Conservation (phyloP, 805 yeast genomes). For the Diddensiella santjacobensis region DNA sequence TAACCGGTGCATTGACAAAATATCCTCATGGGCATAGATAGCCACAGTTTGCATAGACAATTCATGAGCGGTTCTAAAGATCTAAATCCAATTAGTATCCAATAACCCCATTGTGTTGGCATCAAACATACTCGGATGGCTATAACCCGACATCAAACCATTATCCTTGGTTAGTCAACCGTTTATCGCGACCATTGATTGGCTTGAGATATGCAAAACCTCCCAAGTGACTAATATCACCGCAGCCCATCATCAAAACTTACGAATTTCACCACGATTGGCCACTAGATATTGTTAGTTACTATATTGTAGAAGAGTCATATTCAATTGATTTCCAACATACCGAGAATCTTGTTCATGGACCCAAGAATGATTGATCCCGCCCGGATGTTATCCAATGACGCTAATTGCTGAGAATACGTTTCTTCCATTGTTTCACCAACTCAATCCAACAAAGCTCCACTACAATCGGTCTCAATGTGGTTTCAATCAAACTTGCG, state of each 20-base stretch:
- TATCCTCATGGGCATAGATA: slow-evolving; percentile 92
- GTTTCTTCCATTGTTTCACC: slow-evolving; percentile 27
- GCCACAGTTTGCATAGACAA: slow-evolving; percentile 96
- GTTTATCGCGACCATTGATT: not conserved
- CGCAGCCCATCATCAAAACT: slow-evolving; percentile 14
- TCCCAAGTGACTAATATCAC: slow-evolving; percentile 3
- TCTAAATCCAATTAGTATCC: slow-evolving; percentile 42
- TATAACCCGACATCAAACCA: not conserved
- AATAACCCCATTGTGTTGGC: slow-evolving; percentile 80
- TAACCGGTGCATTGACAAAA: slow-evolving; percentile 89
- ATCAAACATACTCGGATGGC: slow-evolving; percentile 19
- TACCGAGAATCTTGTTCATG: slow-evolving; percentile 46
- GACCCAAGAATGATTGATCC: slow-evolving; percentile 45
- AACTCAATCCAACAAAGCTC: not conserved
- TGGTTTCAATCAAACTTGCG: too few relatives aligned
- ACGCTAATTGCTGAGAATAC: slow-evolving; percentile 25
- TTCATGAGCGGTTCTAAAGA: slow-evolving; percentile 97
- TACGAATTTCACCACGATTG: slow-evolving; percentile 40
- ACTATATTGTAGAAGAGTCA: slow-evolving; percentile 1
- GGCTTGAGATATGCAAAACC: slow-evolving; percentile 1
- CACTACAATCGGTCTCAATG: too few relatives aligned
- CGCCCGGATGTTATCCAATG: slow-evolving; percentile 36
- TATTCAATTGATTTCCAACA: slow-evolving; percentile 7
- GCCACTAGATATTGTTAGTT: slow-evolving; percentile 29
- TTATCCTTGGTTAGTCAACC: not conserved